Conservation (phyloP, 148 eudicot genomes). For the Nyssa sinensis region DNA sequence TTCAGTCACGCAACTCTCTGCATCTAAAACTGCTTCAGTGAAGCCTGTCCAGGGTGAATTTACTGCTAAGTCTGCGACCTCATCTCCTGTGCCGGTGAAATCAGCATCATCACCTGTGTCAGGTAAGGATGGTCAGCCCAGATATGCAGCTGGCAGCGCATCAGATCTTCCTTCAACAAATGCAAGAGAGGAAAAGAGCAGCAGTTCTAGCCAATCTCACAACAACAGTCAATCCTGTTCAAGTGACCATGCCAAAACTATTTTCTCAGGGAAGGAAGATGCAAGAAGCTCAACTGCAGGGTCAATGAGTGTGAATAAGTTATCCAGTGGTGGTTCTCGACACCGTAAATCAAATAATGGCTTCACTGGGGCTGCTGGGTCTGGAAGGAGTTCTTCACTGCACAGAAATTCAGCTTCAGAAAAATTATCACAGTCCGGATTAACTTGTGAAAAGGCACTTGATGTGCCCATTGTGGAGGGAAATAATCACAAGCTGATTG, state of each 20-base stretch:
- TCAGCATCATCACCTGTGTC: conserved; percentile 34
- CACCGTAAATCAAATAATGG: conserved; percentile 46
- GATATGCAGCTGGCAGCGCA: conserved; percentile 25
- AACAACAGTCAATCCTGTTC: conserved; percentile 57
- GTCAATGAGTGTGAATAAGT: conserved; percentile 40
- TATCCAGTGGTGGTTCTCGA: conserved; percentile 35
- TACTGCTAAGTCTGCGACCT: conserved; percentile 35
- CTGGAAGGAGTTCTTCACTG: conserved; percentile 30
- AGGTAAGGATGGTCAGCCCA: conserved; percentile 24
- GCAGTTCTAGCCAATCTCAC: conserved; percentile 66
- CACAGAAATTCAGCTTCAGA: conserved; percentile 42
- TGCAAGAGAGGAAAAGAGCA: conserved; percentile 50
- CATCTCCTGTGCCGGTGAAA: conserved; percentile 35
- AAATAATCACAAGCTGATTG: conserved; percentile 68
- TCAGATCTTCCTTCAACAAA: conserved; percentile 33
- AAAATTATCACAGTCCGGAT: conserved; percentile 37
- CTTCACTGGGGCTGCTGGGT: conserved; percentile 28
- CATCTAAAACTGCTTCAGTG: conserved; percentile 45
- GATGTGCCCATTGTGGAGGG: conserved; percentile 43
- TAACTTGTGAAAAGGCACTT: conserved; percentile 30
- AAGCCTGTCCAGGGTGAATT: conserved; percentile 50
- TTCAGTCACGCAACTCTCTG: conserved; percentile 38
- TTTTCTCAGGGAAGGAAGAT: conserved; percentile 47
- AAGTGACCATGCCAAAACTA: conserved; percentile 47
- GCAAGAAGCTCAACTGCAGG: conserved; percentile 47